Evolutionary conservation across 1,284 basidiomycete genomes (phyloP).

Genomic region (Rhodotorula mucilaginosa): DNA sequence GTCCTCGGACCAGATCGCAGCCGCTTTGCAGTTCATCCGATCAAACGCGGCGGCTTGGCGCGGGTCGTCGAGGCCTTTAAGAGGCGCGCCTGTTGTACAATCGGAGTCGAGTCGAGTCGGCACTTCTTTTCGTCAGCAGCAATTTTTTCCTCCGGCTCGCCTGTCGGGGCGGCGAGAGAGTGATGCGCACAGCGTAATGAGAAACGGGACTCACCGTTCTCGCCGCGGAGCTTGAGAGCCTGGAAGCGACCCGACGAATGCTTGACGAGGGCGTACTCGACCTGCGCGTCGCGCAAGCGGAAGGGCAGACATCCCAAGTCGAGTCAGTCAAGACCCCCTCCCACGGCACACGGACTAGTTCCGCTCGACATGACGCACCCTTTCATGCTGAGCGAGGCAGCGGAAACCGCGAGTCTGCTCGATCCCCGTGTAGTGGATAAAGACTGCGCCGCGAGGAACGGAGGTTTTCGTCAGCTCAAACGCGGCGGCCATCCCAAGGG

Average conservation of each 20-base stretch:
- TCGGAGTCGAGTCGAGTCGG: neutral
- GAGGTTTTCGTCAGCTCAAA: neutral
- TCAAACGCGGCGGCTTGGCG: neutral
- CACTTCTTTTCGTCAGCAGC: neutral
- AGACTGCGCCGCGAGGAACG: neutral
- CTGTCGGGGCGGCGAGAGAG: no score
- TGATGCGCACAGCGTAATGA: neutral
- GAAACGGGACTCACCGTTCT: neutral
- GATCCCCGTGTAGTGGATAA: conserved; percentile 24
- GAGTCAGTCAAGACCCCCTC: neutral
- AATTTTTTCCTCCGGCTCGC: no score
- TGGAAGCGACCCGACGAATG: conserved; percentile 2
- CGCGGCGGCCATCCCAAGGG: neutral
- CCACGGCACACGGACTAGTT: no score
- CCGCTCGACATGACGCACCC: neutral
- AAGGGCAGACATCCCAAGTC: no score
- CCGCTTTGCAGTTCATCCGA: neutral
- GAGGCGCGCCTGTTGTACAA: neutral
- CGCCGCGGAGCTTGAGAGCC: conserved; percentile 2
- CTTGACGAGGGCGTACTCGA: conserved; percentile 8
- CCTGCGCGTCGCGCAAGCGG: neutral
- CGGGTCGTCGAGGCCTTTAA: conserved; percentile 2
- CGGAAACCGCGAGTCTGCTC: conserved; percentile 1
- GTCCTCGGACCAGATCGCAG: neutral
- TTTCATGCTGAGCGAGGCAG: conserved; percentile 6